Base-by-base conservation (phyloP, 768 basidiomycete species). In the Trametes cinnabarina region DNA sequence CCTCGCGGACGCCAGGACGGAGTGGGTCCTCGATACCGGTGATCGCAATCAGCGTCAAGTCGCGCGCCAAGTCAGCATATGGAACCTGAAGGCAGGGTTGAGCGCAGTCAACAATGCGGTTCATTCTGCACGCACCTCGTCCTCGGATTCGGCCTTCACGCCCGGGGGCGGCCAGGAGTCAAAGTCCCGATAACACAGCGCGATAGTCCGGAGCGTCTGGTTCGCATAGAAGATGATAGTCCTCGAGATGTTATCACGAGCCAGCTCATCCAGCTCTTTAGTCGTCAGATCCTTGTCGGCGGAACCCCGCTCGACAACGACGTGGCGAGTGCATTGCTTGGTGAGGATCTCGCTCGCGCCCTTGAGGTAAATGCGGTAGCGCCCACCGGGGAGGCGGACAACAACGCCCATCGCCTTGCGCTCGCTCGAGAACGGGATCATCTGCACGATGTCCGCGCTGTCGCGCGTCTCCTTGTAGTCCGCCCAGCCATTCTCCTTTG, bases 161-260 rank as follows among this genome's bases (percentile, higher is more conserved):
- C 78, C 79, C 14, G 63, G 54, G 4, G 95, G 94, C 11, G 96
- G 96, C 95, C 96, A 98, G 0, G 76, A 71, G 5, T 84, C 70
- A 56, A 97, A 87, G 68, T 99, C 95, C 47, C 86, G 82, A 69
- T 98, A 98, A 71, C 95, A 97, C 43, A 98, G 73, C 1, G 95
- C 94, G 63, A 99, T 92, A 2, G 97, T 98, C 48, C 96, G 85
- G 10, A 98, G 85, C 12, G 86, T 90, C 75, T 98, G 96, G 72
- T 95, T 95, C 66, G 95, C 95, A 71, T 99, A 98, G 74, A 97
- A 96, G 63, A 96, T 95, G 73, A 95, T 98, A 14, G 96, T 98
- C 44, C 92, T 83, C 25, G 80, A 82, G 69, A 98, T 92, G 69
- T 98, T 98, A 67, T 89, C 87, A 58, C 79, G 77, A 14, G 87